Evolutionary conservation across 1,284 basidiomycete species (phyloP), one percentile per base, ranked within the genome.

Genomic region (Sparassis latifolia): DNA sequence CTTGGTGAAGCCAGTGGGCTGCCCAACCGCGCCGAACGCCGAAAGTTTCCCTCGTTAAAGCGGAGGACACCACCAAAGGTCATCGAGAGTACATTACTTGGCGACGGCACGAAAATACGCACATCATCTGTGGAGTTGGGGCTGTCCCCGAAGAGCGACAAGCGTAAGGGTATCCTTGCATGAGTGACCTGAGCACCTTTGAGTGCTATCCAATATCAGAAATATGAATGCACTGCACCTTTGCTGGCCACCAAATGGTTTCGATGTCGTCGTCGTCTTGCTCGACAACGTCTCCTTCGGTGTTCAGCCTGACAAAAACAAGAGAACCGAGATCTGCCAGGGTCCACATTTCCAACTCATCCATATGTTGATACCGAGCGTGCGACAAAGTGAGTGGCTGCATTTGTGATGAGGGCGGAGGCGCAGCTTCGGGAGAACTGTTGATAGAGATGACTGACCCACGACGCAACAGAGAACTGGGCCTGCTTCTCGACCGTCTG

Each of bases 231-330:
- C 31, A 29, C 44, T 42, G 50, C 48, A 71, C 70, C 62, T 66
- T 62, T 3, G 64, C 69, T 12, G 70, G 70, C 70, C 70, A 72
- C 70, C 70, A 72, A 30, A 65, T 58, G 4, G 59, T 54, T 31
- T 64, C 64, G 2, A 47, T 48, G 38, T 54, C 51, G 12, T 47
- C 2, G 7, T 31, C 43, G 2, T 38, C 48, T 3, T 45, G 50
- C 2, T 54, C 44, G 4, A 55, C 52, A 5, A 62, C 48, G 5
- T 58, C 49, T 2, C 68, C 68, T 2, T 50, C 45, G 29, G 49
- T 46, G 44, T 66, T 58, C 5, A 71, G 49, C 40, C 62, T 62
- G 10, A 71, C 66, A 66, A 69, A 72, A 3, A 67, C 69, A 20
- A 68, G 53, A n/a, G 54, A 55, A 7, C 65, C 61, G 10, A 59